Conservation (phyloP, 495 filamentous ascomycete species). For the Aspergillus affinis region DNA sequence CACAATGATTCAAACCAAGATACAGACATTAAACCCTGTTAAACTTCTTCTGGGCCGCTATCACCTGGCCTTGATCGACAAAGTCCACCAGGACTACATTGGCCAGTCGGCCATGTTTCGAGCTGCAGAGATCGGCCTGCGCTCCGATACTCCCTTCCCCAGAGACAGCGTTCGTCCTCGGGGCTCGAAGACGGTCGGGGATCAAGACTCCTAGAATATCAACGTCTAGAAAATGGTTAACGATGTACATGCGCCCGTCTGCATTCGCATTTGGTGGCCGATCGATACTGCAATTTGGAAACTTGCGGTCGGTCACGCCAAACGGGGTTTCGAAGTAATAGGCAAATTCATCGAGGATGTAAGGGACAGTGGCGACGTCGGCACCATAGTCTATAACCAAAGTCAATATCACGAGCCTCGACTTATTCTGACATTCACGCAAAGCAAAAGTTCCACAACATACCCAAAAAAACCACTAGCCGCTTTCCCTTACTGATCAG, state of each 20-base stretch:
- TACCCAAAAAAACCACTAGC: constrained; percentile 62
- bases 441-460: constrained; percentile 2
- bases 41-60: constrained; percentile 53
- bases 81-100: constrained; percentile 68
- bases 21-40: constrained; percentile 50
- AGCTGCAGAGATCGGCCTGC: constrained; percentile 53
- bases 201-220: constrained; percentile 49
- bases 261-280: constrained; percentile 51
- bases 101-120: constrained; percentile 54
- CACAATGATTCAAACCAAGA: background rate
- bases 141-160: constrained; percentile 57
- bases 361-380: constrained; percentile 48
- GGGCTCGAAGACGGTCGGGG: constrained; percentile 54
- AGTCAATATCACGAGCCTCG: background rate
- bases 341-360: constrained; percentile 68
- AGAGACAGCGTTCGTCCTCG: constrained; percentile 54
- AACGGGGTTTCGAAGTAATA: constrained; percentile 73
- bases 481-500: constrained; percentile 61
- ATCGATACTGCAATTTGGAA: constrained; percentile 59
- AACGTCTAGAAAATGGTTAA: constrained; percentile 49
- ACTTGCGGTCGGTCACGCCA: constrained; percentile 52
- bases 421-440: no score
- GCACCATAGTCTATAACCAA: constrained; percentile 46
- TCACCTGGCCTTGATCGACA: constrained; percentile 60
- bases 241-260: constrained; percentile 54